Base-by-base conservation (phyloP, 139 green algal genomes). In the Chlorella sp. region DNA sequence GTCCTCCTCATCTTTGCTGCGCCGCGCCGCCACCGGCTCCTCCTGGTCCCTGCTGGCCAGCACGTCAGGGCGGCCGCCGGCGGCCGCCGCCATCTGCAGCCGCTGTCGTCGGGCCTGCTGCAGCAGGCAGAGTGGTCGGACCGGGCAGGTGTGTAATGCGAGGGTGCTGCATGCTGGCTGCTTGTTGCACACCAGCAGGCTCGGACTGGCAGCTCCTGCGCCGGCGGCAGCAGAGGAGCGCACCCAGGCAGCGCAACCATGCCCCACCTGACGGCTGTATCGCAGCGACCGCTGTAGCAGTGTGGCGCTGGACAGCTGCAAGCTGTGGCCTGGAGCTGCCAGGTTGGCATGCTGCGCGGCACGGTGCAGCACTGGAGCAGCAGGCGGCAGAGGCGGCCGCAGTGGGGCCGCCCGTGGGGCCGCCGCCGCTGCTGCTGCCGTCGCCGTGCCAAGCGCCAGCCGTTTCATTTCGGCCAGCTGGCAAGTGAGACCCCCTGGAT, bases 311-410 rank as follows among this genome's bases (percentile, higher is more conserved):
- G 44, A 21, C 18, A 81, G 74, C 76, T 82, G 76, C 2, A 71
- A 17, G 60, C 57, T 60, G 36, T 72, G 60, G 25, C 60, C 76
- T 12, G 76, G 76, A 20, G 57, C 34, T 44, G 36, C 76, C 34
- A 82, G 28, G 60, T 82, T 72, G 7, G 25, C 16, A n/a, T 82
- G 76, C 28, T 82, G 76, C 5, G 76, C 36, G 25, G 51, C 51
- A 2, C 51, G 51, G 13, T 9, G 51, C 51, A 60, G 51, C 12
- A 15, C 51, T 21, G 51, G 21, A 60, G 51, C 36, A 3, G 5
- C 38, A 25, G 9, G 60, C 56, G 12, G 21, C 76, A 26, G 34
- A 23, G 9, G 57, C 3, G 60, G 25, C 60, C 69, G 69, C 2
- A 60, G 23, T 34, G 25, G 25, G 12, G 64, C 30, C 36, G 38